Percentiles rank a stretch among this genome's conserved stretches.
These are phyloP conservation scores for Ogataea sp. DNA, from an alignment of 805 yeast genomes.

Conservation along the genomic window DNA sequence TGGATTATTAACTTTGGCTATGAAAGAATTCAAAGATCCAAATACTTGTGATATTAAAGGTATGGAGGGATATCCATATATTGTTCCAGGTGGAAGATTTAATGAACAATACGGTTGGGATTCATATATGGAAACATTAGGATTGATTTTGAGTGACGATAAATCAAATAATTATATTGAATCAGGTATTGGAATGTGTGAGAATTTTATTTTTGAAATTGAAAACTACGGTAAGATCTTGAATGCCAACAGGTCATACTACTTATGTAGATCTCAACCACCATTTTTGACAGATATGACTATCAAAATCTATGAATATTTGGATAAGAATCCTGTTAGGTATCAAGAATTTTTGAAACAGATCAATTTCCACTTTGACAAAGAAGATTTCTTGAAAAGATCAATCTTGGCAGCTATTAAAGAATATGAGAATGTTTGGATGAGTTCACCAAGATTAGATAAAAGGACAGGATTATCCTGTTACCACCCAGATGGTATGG, in stretches of 20 bases:
- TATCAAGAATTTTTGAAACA: no score
- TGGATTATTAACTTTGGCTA: conserved; percentile 78
- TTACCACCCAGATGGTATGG: conserved; percentile 83
- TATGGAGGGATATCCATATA: conserved; percentile 69
- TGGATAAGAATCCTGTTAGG: conserved; percentile 17
- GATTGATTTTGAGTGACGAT: conserved; percentile 55
- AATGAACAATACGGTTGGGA: conserved; percentile 99
- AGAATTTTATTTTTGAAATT: conserved; percentile 86
- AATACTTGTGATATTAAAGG: conserved; percentile 35
- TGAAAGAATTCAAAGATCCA: conserved; percentile 45
- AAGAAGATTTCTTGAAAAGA: conserved; percentile 55
- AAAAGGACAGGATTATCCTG: conserved; percentile 71
- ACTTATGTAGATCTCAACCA: conserved; percentile 88
- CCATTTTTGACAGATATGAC: conserved; percentile 96
- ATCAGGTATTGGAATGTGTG: conserved; percentile 83
- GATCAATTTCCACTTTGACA: no score
- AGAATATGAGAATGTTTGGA: conserved; percentile 83
- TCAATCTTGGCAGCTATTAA: conserved; percentile 74
- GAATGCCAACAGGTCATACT: conserved; percentile 91
- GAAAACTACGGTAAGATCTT: conserved; percentile 84
- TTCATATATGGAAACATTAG: conserved; percentile 85
- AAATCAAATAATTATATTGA: conserved; percentile 31
- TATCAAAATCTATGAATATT: conserved; percentile 51
- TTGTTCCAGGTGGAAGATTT: conserved; percentile 96
- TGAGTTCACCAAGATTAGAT: conserved; percentile 64